These are phyloP conservation scores for Fusarium bactridioides DNA, from an alignment of 2,329 filamentous ascomycete species.

Conservation along the genomic window DNA sequence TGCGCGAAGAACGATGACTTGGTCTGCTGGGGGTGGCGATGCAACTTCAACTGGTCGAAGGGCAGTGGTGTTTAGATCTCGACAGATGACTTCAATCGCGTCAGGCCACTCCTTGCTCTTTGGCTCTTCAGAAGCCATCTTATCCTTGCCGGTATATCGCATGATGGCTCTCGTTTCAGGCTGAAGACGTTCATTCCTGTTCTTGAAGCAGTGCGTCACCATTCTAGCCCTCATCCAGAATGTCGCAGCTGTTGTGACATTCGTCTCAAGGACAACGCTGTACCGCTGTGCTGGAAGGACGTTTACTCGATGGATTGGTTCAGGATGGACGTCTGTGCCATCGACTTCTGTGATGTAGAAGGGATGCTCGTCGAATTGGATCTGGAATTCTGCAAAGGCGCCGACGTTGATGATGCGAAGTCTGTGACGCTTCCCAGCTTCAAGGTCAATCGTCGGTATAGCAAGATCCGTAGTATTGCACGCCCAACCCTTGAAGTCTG, in stretches of 20 bases:
- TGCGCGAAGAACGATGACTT: constrained; percentile 56
- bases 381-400: constrained; percentile 75
- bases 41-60: constrained; percentile 51
- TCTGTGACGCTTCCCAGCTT: constrained; percentile 67
- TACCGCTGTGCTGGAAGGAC: constrained; percentile 76
- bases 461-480: constrained; percentile 54
- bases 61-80: constrained; percentile 60
- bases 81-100: constrained; percentile 56
- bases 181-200: constrained; percentile 42
- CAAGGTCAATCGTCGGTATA: constrained; percentile 54
- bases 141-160: constrained; percentile 34
- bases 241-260: constrained; percentile 59
- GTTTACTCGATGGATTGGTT: constrained; percentile 66
- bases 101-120: constrained; percentile 60
- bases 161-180: constrained; percentile 45
- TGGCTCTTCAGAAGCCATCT: constrained; percentile 26
- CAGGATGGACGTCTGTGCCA: constrained; percentile 70
- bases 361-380: constrained; percentile 72
- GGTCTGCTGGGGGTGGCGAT: constrained; percentile 49
- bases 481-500: constrained; percentile 48
- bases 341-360: constrained; percentile 75
- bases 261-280: constrained; percentile 69
- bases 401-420: constrained; percentile 75
- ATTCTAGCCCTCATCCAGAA: constrained; percentile 71
- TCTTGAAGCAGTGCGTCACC: constrained; percentile 51